Conservation (phyloP, 2,329 filamentous ascomycete species). For the Trichoderma sp. region DNA sequence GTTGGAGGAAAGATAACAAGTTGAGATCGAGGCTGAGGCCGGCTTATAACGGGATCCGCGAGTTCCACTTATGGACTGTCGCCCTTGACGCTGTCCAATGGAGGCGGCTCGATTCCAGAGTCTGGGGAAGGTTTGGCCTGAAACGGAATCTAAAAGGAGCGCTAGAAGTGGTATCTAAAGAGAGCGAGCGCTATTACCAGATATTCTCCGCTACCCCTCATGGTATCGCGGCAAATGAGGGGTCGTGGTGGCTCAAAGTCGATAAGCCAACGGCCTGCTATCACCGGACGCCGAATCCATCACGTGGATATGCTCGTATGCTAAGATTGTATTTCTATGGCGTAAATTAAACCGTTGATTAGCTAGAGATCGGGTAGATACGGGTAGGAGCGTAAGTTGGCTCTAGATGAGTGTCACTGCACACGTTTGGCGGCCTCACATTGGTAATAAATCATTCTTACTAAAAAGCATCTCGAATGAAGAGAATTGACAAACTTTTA, state of each 20-base stretch:
- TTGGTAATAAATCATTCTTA: too few relatives aligned
- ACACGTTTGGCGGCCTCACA: background rate
- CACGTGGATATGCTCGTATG: background rate
- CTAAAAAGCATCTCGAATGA: background rate
- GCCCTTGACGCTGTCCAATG: background rate
- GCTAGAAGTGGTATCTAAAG: slow-evolving; percentile 11
- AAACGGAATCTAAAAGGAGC: slow-evolving; percentile 8
- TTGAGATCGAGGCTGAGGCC: background rate
- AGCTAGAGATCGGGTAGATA: slow-evolving; percentile 1
- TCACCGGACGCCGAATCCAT: background rate
- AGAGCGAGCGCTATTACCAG: slow-evolving; percentile 15
- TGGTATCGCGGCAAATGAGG: slow-evolving; percentile 6
- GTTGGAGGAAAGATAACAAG: background rate
- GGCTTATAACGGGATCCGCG: slow-evolving; percentile 17
- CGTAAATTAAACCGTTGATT: background rate
- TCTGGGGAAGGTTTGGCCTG: slow-evolving; percentile 14
- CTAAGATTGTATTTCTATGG: background rate
- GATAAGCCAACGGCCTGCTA: slow-evolving; percentile 7
- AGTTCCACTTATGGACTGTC: background rate
- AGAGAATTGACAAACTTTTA: background rate
- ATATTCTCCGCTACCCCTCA: slow-evolving; percentile 21
- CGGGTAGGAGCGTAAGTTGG: background rate
- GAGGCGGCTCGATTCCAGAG: background rate
- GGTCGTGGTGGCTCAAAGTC: background rate
- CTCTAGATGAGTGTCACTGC: background rate